phyloP scores from a whole-genome alignment of 2,329 filamentous ascomycete species.

The Colletotrichum cereale region DNA sequence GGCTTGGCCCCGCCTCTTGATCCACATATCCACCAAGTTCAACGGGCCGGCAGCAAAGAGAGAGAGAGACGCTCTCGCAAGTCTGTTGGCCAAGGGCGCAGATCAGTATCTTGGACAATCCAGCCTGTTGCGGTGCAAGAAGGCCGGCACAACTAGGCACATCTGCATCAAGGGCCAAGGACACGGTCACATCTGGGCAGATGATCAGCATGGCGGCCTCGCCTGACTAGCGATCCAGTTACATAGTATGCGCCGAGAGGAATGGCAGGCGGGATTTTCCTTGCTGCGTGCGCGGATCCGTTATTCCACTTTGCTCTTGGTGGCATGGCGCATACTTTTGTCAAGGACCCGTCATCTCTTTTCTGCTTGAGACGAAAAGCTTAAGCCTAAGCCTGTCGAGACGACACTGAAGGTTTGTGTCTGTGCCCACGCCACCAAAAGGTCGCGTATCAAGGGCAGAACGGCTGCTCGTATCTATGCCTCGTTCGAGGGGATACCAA shows the following conservation, averaged over 20 bases:
- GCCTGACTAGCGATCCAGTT: slow-evolving; percentile 18
- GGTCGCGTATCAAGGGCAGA: not conserved
- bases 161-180: slow-evolving; percentile 11
- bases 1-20: slow-evolving; percentile 18
- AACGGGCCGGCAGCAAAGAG: slow-evolving; percentile 8
- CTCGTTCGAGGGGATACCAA: no score
- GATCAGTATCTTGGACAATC: no score
- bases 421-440: not conserved
- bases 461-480: not conserved
- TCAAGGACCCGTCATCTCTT: slow-evolving; percentile 17
- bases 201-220: not conserved
- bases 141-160: not conserved
- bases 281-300: slow-evolving; percentile 9
- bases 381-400: slow-evolving; percentile 21
- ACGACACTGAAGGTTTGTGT: not conserved
- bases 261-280: slow-evolving; percentile 9
- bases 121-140: not conserved
- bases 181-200: slow-evolving; percentile 14
- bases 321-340: slow-evolving; percentile 6
- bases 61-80: no score
- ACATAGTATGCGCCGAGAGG: not conserved
- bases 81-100: no score
- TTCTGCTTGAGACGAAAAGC: slow-evolving; percentile 9
- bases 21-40: slow-evolving; percentile 25
- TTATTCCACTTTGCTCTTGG: slow-evolving; percentile 21